Percentiles rank a stretch among this genome's conserved stretches.
These are phyloP conservation scores for Hypoxylon rickii DNA, from an alignment of 495 filamentous ascomycete species.

Conservation along the genomic window DNA sequence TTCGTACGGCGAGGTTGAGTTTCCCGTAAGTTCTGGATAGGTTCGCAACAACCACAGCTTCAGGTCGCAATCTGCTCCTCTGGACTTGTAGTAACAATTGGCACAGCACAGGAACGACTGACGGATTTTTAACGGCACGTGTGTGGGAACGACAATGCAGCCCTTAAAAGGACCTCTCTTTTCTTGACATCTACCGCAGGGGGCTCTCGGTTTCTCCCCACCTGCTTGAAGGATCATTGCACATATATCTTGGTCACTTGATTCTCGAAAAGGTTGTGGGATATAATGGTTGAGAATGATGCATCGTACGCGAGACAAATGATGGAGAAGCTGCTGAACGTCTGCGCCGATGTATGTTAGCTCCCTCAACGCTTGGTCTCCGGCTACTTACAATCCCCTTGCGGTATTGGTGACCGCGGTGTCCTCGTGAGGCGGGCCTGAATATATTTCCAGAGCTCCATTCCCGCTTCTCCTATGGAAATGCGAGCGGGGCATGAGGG, in stretches of 20 bases:
- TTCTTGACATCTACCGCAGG: slow-evolving; percentile 32
- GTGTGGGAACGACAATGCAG: slow-evolving; percentile 36
- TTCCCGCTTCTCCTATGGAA: background rate
- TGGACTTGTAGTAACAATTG: slow-evolving; percentile 42
- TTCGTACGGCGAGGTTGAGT: too few species aligned
- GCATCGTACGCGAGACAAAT: slow-evolving; percentile 1
- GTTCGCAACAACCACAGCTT: slow-evolving; percentile 31
- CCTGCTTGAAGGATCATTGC: slow-evolving; percentile 40
- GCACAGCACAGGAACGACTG: slow-evolving; percentile 31
- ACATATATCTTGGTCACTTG: slow-evolving; percentile 33
- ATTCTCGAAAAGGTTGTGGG: slow-evolving; percentile 27
- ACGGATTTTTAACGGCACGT: slow-evolving; percentile 9
- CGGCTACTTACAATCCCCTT: slow-evolving; percentile 8
- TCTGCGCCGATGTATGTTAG: background rate
- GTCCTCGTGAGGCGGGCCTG: slow-evolving; percentile 5
- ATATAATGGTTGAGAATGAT: slow-evolving; percentile 25
- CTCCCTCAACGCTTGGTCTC: background rate
- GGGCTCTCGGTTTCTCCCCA: slow-evolving; percentile 29
- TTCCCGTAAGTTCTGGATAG: slow-evolving; percentile 3
- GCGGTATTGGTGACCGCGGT: slow-evolving; percentile 5
- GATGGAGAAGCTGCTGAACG: slow-evolving; percentile 6
- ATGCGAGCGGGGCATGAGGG: too few species aligned
- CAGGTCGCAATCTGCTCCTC: slow-evolving; percentile 36
- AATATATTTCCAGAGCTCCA: slow-evolving; percentile 18
- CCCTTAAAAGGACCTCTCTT: slow-evolving; percentile 39